Base-by-base conservation (phyloP, 2,329 filamentous ascomycete species). In the Aspergillus arachidicola region DNA sequence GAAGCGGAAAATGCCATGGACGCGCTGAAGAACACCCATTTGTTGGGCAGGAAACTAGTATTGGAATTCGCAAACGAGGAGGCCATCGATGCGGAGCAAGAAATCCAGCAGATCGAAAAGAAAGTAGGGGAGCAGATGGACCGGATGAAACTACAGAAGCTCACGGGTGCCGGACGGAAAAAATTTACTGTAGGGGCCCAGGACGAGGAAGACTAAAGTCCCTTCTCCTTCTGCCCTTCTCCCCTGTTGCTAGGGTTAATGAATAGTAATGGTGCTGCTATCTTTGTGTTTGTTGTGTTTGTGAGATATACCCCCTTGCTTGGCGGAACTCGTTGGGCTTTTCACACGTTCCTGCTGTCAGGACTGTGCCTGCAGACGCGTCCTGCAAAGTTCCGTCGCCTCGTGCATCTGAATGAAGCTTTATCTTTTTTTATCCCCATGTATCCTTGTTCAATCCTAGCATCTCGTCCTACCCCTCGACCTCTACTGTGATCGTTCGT, bases 61-160 rank as follows among this genome's bases (percentile, higher is more conserved):
- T 85, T 99, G 65, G 92, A 97, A 76, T 98, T 93, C 81, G 94
- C 94, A 45, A 90, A 93, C 73, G 91, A 90, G 68, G 95, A 98
- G 72, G 87, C 92, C 45, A 85, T 95, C 69, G 94, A 98, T 81
- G 90, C 95, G 3, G 95, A 99, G 82, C 93, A 94, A 79, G 94
- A 98, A 81, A 95, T 99, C 75, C 90, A 91, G 77, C 94, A 93
- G 82, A 97, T 99, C 91, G 92, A 96, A 81, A 91, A 92, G 85
- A 99, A 97, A 85, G 91, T 96, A 75, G 92, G 92, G 66, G 88
- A 90, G 64, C 94, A 98, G 81, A 87, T 91, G 77, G 92, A 96
- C 82, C 95, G 94, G 81, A 91, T 98, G 73, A 91, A 92, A 71
- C 83, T 97, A 74, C 93, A 96, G 81, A 90, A 93, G 78, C 89